These are phyloP conservation scores for Populus hybrid DNA, from an alignment of 441 rosid genomes.

Conservation along the genomic window DNA sequence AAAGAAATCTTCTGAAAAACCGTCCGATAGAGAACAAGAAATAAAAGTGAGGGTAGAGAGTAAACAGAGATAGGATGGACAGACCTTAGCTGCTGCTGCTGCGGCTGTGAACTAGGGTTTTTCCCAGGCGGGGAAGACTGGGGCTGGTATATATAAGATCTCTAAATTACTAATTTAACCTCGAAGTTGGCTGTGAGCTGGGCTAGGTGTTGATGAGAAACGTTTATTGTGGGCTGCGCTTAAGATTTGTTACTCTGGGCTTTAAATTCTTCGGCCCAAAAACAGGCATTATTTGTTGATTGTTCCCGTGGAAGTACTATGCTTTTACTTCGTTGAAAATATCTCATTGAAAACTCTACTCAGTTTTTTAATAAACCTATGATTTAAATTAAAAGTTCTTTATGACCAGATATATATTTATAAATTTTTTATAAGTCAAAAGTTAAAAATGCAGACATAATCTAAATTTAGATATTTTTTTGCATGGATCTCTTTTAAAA, in stretches of 20 bases:
- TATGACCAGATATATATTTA: background rate
- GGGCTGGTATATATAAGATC: background rate
- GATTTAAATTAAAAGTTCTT: too few relatives aligned
- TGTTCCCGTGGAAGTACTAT: background rate
- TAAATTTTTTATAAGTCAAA: too few relatives aligned
- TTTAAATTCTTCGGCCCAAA: background rate
- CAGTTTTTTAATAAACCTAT: too few relatives aligned
- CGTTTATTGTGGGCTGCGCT: background rate
- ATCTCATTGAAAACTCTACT: too few relatives aligned
- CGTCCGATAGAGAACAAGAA: background rate
- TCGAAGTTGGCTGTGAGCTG: background rate
- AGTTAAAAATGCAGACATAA: too few relatives aligned
- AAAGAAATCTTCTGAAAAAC: too few relatives aligned
- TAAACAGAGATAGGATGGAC: background rate
- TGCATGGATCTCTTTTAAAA: too few relatives aligned
- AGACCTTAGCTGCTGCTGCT: background rate
- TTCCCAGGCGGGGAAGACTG: background rate
- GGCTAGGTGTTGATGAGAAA: background rate
- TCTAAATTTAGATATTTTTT: too few relatives aligned
- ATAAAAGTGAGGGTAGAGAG: background rate
- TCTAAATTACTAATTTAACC: background rate
- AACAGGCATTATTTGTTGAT: background rate
- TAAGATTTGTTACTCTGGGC: background rate
- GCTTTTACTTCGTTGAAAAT: too few relatives aligned
- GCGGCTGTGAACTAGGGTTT: slow-evolving; percentile 3